Conservation (phyloP, 768 basidiomycete genomes). For the Kwoniella shandongensis region DNA sequence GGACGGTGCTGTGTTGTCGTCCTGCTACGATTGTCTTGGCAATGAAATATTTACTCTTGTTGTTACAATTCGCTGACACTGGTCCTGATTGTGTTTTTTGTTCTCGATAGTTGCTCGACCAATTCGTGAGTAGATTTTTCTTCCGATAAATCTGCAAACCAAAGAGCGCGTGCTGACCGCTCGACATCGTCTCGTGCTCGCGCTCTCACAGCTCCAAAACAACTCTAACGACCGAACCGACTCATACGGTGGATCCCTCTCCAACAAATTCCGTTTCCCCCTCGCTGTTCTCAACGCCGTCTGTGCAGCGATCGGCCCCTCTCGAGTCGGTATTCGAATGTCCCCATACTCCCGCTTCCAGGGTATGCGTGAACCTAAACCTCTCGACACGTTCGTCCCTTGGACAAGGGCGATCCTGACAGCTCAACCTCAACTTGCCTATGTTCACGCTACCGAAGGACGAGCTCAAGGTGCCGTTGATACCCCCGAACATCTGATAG, state of each 20-base stretch:
- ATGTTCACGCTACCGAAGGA: slow-evolving; percentile 22
- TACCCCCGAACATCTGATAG: slow-evolving; percentile 9
- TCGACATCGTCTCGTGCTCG: neutral
- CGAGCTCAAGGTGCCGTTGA: slow-evolving; percentile 5
- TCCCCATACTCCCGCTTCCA: slow-evolving; percentile 62
- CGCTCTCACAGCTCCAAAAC: slow-evolving; percentile 57
- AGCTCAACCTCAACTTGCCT: slow-evolving; percentile 20
- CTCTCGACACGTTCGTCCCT: slow-evolving; percentile 4
- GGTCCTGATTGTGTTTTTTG: neutral
- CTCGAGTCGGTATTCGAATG: slow-evolving; percentile 60
- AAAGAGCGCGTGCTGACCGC: neutral
- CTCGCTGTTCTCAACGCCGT: slow-evolving; percentile 63
- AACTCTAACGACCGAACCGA: slow-evolving; percentile 63
- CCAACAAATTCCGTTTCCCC: slow-evolving; percentile 62
- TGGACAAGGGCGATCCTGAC: neutral
- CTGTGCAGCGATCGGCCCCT: slow-evolving; percentile 59
- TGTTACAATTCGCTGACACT: too few species aligned
- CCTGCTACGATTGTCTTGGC: too few species aligned
- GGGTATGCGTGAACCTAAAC: slow-evolving; percentile 50
- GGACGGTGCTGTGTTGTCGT: neutral
- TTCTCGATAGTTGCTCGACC: slow-evolving; percentile 56
- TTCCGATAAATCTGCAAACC: neutral
- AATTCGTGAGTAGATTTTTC: slow-evolving; percentile 58
- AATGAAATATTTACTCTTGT: too few species aligned
- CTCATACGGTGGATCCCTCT: slow-evolving; percentile 66